Evolutionary conservation across 1,139 yeast species (phyloP), one percentile per base, ranked within the genome.

Genomic region (Kazachstania sp.): DNA sequence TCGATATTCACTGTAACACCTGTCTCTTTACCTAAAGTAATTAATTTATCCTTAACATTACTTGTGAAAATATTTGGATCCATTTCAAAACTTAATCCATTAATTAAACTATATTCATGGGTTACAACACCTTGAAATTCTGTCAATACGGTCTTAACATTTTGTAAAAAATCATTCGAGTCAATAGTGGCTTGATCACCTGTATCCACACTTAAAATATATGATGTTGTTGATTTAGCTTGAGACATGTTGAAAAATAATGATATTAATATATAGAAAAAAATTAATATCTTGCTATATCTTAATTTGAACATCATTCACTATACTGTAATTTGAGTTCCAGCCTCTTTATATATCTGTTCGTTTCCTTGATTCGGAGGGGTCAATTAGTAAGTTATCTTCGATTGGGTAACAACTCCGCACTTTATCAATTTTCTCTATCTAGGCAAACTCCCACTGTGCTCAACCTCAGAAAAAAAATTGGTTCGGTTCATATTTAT

Each of bases 31-130:
- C 64, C 62, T 26, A 54, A 45, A 51, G 60, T 55, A 43, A 59
- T 49, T 37, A 58, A 43, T 23, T 43, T 50, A 20, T 49, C 47
- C 23, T 61, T 58, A 26, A 68, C 52, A 36, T 52, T 49, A 11
- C 49, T 50, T 45, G 65, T 55, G n/a, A 54, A 55, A 23, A 52
- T 56, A 30, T 56, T 51, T 34, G 56, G 51, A 35, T 66, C 65
- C n/a, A 68, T 56, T 7, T 64, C 57, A 20, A 70, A 62, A n/a
- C 71, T 64, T 51, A 71, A 69, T 2, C 74, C 75, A 50, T 64
- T 63, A 46, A 72, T 57, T 29, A 71, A 63, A 7, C 68, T 64
- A 59, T 67, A 72, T 53, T 72, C 72, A 52, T 70, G 67, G 40
- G 68, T 66, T 46, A 72, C 63, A 41, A 53, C 56, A 19, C 71